A percentile compares a stretch with the other conserved stretches of the same genome.
These are phyloP conservation scores for Rhizomucor pusillus DNA, from an alignment of 371 early-diverging fungal species.

Conservation along the genomic window DNA sequence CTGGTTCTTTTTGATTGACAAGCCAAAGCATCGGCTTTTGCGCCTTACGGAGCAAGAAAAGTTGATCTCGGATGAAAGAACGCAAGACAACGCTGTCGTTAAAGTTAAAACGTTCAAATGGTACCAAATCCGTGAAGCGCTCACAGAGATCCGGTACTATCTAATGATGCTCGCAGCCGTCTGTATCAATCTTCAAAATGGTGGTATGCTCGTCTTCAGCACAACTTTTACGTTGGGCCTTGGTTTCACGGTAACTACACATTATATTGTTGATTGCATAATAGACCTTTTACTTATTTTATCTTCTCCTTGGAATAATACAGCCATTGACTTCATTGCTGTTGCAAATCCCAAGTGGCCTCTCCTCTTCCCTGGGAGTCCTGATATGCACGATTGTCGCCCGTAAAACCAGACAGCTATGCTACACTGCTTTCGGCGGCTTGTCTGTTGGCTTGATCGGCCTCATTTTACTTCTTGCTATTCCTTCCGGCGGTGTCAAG, in stretches of 20 bases:
- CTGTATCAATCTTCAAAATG: constrained; percentile 29
- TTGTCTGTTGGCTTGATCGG: constrained; percentile 17
- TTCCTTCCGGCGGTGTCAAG: constrained; percentile 22
- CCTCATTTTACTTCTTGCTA: constrained; percentile 22
- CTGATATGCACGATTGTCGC: constrained; percentile 6
- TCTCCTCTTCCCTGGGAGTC: constrained; percentile 12
- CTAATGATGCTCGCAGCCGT: constrained; percentile 20
- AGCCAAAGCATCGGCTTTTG: constrained; percentile 22
- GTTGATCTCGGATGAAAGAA: constrained; percentile 27
- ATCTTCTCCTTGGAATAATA: neutral
- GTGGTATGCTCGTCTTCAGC: constrained; percentile 30
- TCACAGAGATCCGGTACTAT: constrained; percentile 27
- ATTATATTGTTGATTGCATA: too few species aligned
- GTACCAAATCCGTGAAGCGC: constrained; percentile 29
- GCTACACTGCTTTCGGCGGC: constrained; percentile 5
- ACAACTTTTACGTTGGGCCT: constrained; percentile 24
- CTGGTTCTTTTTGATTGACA: constrained; percentile 29
- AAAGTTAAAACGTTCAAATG: constrained; percentile 20
- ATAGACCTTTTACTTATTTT: too few species aligned
- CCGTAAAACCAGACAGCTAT: constrained; percentile 7
- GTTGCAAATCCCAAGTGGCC: constrained; percentile 19
- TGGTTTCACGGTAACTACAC: constrained; percentile 22
- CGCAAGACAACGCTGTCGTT: constrained; percentile 29
- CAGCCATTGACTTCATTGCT: constrained; percentile 19
- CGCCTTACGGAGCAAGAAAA: constrained; percentile 25